Conservation (phyloP, 768 basidiomycete genomes). For the Suillus decipiens region DNA sequence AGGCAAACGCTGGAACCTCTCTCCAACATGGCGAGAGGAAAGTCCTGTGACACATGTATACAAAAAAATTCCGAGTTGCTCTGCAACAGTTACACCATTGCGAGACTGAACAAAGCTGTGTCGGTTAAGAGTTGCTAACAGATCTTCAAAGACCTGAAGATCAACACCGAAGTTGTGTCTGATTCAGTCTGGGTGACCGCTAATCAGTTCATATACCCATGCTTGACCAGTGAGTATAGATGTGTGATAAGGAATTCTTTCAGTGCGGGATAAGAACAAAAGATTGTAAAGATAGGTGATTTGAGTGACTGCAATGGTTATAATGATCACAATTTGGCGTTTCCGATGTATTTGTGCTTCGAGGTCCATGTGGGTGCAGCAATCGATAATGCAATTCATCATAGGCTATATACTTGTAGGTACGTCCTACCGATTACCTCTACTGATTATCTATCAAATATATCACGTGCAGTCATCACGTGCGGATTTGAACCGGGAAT, state of each 20-base stretch:
- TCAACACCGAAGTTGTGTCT: slow-evolving; percentile 19
- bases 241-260: slow-evolving; percentile 21
- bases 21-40: no score
- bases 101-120: slow-evolving; percentile 7
- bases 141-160: slow-evolving; percentile 22
- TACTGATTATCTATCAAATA: neutral
- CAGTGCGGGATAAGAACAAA: neutral
- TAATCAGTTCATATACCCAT: slow-evolving; percentile 26
- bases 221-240: slow-evolving; percentile 24
- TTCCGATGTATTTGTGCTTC: neutral
- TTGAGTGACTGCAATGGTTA: neutral
- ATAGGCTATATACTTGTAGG: no score
- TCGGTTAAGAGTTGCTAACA: slow-evolving; percentile 13
- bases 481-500: neutral
- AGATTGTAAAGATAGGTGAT: neutral
- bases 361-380: neutral
- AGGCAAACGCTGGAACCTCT: no score
- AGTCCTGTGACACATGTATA: slow-evolving; percentile 16
- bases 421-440: no score
- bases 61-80: slow-evolving; percentile 19
- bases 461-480: neutral
- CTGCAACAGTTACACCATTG: slow-evolving; percentile 11
- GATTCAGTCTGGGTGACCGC: slow-evolving; percentile 21
- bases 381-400: no score
- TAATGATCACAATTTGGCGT: neutral